Conservation (phyloP, 2,329 filamentous ascomycete genomes). For the Colletotrichum liaoningense region DNA sequence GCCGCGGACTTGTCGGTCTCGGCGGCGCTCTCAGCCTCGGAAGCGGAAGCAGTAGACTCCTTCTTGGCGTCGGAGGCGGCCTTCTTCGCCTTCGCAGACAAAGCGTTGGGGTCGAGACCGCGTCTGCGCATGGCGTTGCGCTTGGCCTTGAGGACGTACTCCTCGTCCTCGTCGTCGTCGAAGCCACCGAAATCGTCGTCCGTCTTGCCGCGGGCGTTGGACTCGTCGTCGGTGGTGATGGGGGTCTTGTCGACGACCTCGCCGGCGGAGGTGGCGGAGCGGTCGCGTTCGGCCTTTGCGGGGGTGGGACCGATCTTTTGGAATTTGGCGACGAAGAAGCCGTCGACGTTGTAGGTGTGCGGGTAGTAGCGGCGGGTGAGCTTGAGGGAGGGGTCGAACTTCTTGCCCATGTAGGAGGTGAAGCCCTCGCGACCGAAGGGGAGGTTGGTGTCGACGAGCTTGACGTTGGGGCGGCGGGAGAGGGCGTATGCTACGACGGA, state of each 20-base stretch:
- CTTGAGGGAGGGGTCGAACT: slow-evolving; percentile 86
- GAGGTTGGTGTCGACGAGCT: slow-evolving; percentile 90
- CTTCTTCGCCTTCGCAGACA: slow-evolving; percentile 46
- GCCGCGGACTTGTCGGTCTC: slow-evolving; percentile 30
- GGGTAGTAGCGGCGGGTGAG: slow-evolving; percentile 89
- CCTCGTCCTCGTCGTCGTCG: slow-evolving; percentile 78
- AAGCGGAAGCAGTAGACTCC: slow-evolving; percentile 9
- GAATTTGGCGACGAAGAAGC: slow-evolving; percentile 98
- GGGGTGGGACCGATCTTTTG: slow-evolving; percentile 89
- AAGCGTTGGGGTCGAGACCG: slow-evolving; percentile 77
- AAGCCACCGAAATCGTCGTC: slow-evolving; percentile 75
- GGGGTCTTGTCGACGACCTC: slow-evolving; percentile 77
- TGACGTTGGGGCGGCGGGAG: slow-evolving; percentile 90
- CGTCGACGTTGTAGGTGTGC: slow-evolving; percentile 94
- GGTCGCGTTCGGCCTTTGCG: slow-evolving; percentile 52
- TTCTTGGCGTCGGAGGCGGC: slow-evolving; percentile 19
- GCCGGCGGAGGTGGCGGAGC: slow-evolving; percentile 45
- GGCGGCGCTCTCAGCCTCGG: slow-evolving; percentile 17
- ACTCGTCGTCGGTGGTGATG: slow-evolving; percentile 61
- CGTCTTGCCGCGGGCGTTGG: slow-evolving; percentile 46
- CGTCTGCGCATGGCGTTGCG: slow-evolving; percentile 79
- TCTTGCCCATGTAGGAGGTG: slow-evolving; percentile 89
- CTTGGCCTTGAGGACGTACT: slow-evolving; percentile 79
- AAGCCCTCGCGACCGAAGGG: slow-evolving; percentile 94
- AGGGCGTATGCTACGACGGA: slow-evolving; percentile 94